Evolutionary conservation across 2,329 filamentous ascomycete genomes (phyloP).

Genomic region (Westerdykella aurantiaca): DNA sequence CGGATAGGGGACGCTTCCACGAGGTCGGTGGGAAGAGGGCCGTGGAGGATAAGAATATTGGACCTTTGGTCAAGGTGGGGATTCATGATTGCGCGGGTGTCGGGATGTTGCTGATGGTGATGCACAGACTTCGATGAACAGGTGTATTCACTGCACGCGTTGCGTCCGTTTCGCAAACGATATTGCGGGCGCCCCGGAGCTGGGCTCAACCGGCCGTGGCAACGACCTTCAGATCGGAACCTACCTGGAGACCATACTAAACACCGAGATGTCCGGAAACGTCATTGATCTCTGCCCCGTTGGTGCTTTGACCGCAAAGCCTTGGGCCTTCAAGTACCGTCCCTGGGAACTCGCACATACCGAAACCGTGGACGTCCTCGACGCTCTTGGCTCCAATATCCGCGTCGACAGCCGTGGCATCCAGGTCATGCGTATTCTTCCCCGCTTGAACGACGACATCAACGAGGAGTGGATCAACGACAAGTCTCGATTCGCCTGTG

Average conservation of each 20-base stretch:
- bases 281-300: conserved; percentile 98
- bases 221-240: conserved; percentile 98
- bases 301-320: conserved; percentile 92
- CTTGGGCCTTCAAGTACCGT: conserved; percentile 92
- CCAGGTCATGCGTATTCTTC: conserved; percentile 92
- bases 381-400: conserved; percentile 90
- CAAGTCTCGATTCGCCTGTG: conserved; percentile 93
- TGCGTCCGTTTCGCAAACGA: conserved; percentile 98
- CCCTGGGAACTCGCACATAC: conserved; percentile 97
- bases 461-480: conserved; percentile 99
- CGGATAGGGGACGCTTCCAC: conserved; percentile 93
- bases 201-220: conserved; percentile 89
- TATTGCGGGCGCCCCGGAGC: conserved; percentile 87
- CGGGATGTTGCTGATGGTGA: conserved; percentile 19
- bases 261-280: conserved; percentile 93
- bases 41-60: conserved; percentile 99
- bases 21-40: conserved; percentile 93
- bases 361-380: conserved; percentile 90
- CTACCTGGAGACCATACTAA: conserved; percentile 88
- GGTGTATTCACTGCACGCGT: conserved; percentile 97
- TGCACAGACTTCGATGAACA: conserved; percentile 86
- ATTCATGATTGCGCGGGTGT: not conserved
- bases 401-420: conserved; percentile 87
- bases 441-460: conserved; percentile 91
- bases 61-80: conserved; percentile 76